Evolutionary conservation across 768 basidiomycete genomes (phyloP).

Genomic region (Cystobasidium onofrii): DNA sequence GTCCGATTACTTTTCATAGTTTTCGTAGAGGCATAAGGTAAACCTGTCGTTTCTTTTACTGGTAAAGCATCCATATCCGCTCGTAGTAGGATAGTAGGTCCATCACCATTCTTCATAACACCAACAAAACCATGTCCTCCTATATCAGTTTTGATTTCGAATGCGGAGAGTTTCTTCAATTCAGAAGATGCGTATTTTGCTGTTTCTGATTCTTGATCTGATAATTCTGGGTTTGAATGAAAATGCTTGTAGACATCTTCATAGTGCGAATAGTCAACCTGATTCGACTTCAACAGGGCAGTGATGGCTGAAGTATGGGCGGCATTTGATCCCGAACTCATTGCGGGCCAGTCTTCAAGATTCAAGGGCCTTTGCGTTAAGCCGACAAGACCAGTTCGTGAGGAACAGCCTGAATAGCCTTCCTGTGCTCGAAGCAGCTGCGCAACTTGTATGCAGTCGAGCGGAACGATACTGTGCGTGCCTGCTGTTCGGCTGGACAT

Average conservation of each 20-base stretch:
- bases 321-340: no score
- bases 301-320: neutral
- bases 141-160: neutral
- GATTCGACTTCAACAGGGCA: neutral
- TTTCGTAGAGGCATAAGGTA: neutral
- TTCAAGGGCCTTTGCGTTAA: no score
- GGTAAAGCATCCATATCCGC: slow-evolving; percentile 16
- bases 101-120: neutral
- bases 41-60: slow-evolving; percentile 1
- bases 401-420: no score
- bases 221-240: slow-evolving; percentile 11
- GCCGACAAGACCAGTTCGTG: no score
- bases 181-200: neutral
- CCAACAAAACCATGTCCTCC: slow-evolving; percentile 1
- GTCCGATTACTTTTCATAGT: neutral
- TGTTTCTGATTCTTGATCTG: slow-evolving; percentile 1
- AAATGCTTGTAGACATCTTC: slow-evolving; percentile 18
- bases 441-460: no score
- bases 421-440: no score
- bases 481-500: no score
- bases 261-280: neutral
- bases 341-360: no score
- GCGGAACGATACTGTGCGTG: no score
- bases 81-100: neutral
- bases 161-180: neutral